Percentiles rank a stretch among this genome's conserved stretches.
These are phyloP conservation scores for Euphorbia pulcherrima DNA, from an alignment of 345 rosid genomes.

Conservation along the genomic window DNA sequence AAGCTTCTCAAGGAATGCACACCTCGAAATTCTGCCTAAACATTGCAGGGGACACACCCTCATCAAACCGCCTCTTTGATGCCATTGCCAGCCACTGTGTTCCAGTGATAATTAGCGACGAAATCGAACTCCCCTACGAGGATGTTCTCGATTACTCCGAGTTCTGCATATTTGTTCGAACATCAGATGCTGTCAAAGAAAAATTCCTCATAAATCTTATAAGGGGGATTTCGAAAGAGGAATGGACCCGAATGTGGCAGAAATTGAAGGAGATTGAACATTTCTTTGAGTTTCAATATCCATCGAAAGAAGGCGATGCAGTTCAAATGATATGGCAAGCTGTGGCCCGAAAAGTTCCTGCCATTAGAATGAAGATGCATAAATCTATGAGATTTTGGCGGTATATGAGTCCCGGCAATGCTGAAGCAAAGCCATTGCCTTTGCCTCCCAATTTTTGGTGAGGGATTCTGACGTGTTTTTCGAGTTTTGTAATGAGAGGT, in stretches of 20 bases:
- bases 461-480: conserved; percentile 7
- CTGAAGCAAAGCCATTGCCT: conserved; percentile 30
- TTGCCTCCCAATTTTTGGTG: conserved; percentile 56
- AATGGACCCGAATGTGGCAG: conserved; percentile 72
- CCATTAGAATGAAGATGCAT: conserved; percentile 56
- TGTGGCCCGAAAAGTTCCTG: conserved; percentile 66
- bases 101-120: conserved; percentile 86
- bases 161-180: conserved; percentile 78
- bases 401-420: conserved; percentile 16
- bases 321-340: conserved; percentile 96
- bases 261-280: conserved; percentile 56
- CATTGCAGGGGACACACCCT: conserved; percentile 97
- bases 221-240: conserved; percentile 60
- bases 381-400: conserved; percentile 49
- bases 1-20: conserved; percentile 79
- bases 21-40: conserved; percentile 87
- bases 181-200: conserved; percentile 70
- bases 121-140: conserved; percentile 90
- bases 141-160: conserved; percentile 82
- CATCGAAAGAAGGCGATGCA: conserved; percentile 59
- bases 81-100: conserved; percentile 94
- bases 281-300: conserved; percentile 57
- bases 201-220: conserved; percentile 59
- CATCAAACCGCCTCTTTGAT: conserved; percentile 92
- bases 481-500: conserved; percentile 3